Percentiles rank a stretch among this genome's conserved stretches.
phyloP scores from a whole-genome alignment of 2,329 filamentous ascomycete species.

The Cytospora schulzeri region DNA sequence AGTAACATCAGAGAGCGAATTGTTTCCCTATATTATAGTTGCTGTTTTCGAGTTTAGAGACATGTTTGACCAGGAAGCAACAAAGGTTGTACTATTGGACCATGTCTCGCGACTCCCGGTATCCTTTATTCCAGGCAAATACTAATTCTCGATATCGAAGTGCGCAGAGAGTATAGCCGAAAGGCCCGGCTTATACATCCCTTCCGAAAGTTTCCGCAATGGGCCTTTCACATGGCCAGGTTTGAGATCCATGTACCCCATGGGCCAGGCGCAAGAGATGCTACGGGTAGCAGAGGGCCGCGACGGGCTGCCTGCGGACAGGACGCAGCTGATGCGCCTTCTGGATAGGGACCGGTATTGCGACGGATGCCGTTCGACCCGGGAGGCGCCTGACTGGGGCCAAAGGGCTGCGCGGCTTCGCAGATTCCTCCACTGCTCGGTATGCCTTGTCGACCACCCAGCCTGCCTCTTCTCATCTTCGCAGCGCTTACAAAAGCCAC shows the following conservation, averaged over 20 bases:
- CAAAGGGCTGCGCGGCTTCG: neutral
- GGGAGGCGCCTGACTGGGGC: neutral
- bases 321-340: neutral
- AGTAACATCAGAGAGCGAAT: no score
- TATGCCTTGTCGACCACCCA: slow-evolving; percentile 1
- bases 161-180: neutral
- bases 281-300: neutral
- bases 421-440: neutral
- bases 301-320: neutral
- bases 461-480: slow-evolving; percentile 1
- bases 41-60: no score
- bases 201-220: neutral
- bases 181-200: neutral
- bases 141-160: no score
- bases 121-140: no score
- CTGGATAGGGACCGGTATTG: slow-evolving; percentile 9
- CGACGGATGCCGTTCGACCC: neutral
- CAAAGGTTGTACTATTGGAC: no score
- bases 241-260: neutral
- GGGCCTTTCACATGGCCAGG: slow-evolving; percentile 4
- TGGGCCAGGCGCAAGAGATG: neutral
- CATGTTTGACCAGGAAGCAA: no score
- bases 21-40: no score
- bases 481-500: neutral
- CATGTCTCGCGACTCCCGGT: no score